These are phyloP conservation scores for Daldinia sp. DNA, from an alignment of 2,329 filamentous ascomycete species.

Conservation along the genomic window DNA sequence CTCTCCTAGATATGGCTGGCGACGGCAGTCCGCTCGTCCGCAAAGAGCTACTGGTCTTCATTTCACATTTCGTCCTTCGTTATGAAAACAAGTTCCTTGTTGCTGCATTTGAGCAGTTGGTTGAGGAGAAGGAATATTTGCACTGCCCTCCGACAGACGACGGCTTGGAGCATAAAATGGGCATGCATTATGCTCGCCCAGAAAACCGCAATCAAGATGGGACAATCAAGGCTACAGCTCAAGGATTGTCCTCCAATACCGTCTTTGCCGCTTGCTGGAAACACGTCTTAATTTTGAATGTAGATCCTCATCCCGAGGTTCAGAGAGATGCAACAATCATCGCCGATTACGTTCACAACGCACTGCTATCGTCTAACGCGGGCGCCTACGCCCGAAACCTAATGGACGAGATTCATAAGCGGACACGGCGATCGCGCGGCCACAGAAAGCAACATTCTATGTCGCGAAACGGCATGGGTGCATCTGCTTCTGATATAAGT, in stretches of 20 bases:
- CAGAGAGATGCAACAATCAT: slow-evolving; percentile 85
- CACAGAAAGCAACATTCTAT: slow-evolving; percentile 52
- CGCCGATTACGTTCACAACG: slow-evolving; percentile 83
- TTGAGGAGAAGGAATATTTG: slow-evolving; percentile 80
- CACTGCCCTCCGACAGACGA: slow-evolving; percentile 63
- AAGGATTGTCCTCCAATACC: slow-evolving; percentile 80
- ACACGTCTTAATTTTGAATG: slow-evolving; percentile 86
- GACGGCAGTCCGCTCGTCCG: slow-evolving; percentile 95
- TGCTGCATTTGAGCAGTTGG: slow-evolving; percentile 87
- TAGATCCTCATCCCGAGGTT: slow-evolving; percentile 94
- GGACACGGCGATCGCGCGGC: slow-evolving; percentile 57
- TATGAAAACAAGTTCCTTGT: slow-evolving; percentile 95
- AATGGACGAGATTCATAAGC: slow-evolving; percentile 75
- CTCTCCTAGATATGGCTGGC: slow-evolving; percentile 87
- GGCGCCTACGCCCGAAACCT: slow-evolving; percentile 73
- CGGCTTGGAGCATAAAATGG: slow-evolving; percentile 67
- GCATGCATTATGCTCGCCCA: slow-evolving; percentile 66
- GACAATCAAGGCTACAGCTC: slow-evolving; percentile 62
- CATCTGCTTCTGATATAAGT: slow-evolving; percentile 45
- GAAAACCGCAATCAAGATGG: slow-evolving; percentile 66
- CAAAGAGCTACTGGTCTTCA: slow-evolving; percentile 91
- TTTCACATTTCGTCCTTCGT: slow-evolving; percentile 88
- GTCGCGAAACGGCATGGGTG: slow-evolving; percentile 55
- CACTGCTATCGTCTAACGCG: slow-evolving; percentile 79
- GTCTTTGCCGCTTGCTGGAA: slow-evolving; percentile 96